Evolutionary conservation across 176 grass and related monocot species (phyloP), one percentile per base, ranked within the genome.

Genomic region (Zizania latifolia): DNA sequence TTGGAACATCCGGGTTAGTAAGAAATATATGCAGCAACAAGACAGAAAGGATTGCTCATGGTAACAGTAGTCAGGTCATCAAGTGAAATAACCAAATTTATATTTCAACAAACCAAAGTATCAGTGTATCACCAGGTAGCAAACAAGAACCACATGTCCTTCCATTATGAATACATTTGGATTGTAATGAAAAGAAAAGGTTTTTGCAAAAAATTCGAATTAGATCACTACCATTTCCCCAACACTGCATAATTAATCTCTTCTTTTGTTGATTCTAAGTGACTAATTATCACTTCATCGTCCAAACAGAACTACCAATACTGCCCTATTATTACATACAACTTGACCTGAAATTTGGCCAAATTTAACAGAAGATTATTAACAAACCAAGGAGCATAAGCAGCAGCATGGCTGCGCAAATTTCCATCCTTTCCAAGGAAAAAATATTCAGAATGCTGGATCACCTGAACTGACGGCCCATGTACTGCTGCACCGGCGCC

Each of bases 401-500:
- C 8, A 66, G 26, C 5, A n/a, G 15, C 31, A 46, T 28, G 32
- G 1, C 17, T 7, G 6, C 13, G 1, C 6, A 10, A 74, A 68
- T 10, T 14, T 35, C 13, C 5, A 23, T 69, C 17, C 2, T 50
- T 30, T 69, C 8, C 8, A 34, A 5, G 41, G n/a, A 78, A 70
- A 38, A n/a, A n/a, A n/a, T n/a, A 43, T 24, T 68, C 48, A 36
- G 62, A 78, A 81, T 53, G 31, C 13, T 29, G 15, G 10, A 64
- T 78, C 72, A 98, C 95, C 88, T 98, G 75, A 92, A 94, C 7
- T 71, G 36, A 16, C 71, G 70, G 26, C 91, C 91, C 48, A 81
- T 53, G 78, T 92, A 98, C 53, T 71, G 91, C 35, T 84, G 78
- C 40, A 29, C 12, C 24, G 53, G 43, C 22, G n/a, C 53, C 33